Percentiles rank a stretch among this genome's conserved stretches.
These are phyloP conservation scores for Diplogelasinospora grovesii DNA, from an alignment of 495 filamentous ascomycete species.

Conservation along the genomic window DNA sequence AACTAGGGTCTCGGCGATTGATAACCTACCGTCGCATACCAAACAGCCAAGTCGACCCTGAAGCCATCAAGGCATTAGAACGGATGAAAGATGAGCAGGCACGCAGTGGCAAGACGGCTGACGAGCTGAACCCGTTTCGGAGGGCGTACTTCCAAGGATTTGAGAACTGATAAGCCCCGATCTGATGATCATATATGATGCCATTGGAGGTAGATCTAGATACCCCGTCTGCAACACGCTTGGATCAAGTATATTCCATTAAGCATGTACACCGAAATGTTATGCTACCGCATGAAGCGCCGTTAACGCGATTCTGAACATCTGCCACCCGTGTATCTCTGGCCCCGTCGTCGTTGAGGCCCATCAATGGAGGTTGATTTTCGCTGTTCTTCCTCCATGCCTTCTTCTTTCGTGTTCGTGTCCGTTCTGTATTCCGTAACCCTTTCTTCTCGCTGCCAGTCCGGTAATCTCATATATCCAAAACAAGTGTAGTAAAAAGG, in stretches of 20 bases:
- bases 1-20: slow-evolving; percentile 71
- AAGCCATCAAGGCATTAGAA: slow-evolving; percentile 18
- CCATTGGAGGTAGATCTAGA: slow-evolving; percentile 16
- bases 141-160: slow-evolving; percentile 53
- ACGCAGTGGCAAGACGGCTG: slow-evolving; percentile 44
- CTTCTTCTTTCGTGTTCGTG: too few relatives aligned
- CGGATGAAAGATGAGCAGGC: slow-evolving; percentile 27
- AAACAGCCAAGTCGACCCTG: slow-evolving; percentile 46
- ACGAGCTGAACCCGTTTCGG: slow-evolving; percentile 78
- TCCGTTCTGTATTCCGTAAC: too few relatives aligned
- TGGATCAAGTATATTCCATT: slow-evolving; percentile 2
- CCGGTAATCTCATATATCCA: too few relatives aligned
- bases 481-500: too few relatives aligned
- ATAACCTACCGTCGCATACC: slow-evolving; percentile 75
- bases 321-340: background rate
- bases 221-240: too few relatives aligned
- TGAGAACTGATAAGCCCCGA: slow-evolving; percentile 9
- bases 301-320: background rate
- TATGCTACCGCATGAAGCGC: slow-evolving; percentile 4
- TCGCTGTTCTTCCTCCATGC: too few relatives aligned
- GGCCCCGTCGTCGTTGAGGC: background rate
- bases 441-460: too few relatives aligned
- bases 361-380: too few relatives aligned
- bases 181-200: background rate
- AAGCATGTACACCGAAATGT: slow-evolving; percentile 22